Percentiles rank a stretch among this genome's conserved stretches.
These are phyloP conservation scores for Physcia stellaris DNA, from an alignment of 495 filamentous ascomycete species.

Conservation along the genomic window DNA sequence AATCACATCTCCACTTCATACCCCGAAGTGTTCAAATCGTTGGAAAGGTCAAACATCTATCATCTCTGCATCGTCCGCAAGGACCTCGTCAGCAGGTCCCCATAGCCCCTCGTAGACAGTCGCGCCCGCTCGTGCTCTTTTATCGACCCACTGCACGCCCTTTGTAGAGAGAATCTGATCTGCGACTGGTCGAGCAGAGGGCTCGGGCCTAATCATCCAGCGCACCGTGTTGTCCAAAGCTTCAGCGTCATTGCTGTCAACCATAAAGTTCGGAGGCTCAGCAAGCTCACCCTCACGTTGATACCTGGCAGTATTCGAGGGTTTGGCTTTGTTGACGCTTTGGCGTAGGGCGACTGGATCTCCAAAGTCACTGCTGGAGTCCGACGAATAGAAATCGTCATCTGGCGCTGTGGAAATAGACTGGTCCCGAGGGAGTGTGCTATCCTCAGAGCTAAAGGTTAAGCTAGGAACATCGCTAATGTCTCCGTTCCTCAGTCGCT, in stretches of 20 bases:
- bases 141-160: constrained; percentile 62
- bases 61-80: constrained; percentile 61
- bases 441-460: constrained; percentile 59
- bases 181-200: constrained; percentile 57
- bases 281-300: constrained; percentile 51
- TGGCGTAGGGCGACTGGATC: constrained; percentile 4
- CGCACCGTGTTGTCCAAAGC: constrained; percentile 74
- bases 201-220: constrained; percentile 74
- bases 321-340: constrained; percentile 12
- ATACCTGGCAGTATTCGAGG: constrained; percentile 15
- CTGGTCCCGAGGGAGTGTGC: constrained; percentile 51
- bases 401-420: constrained; percentile 44
- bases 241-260: constrained; percentile 46
- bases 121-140: constrained; percentile 65
- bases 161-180: constrained; percentile 53
- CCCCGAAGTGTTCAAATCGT: not conserved
- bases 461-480: constrained; percentile 74
- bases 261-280: constrained; percentile 77
- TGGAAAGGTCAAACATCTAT: constrained; percentile 51
- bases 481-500: constrained; percentile 72
- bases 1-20: not conserved
- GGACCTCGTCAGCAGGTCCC: constrained; percentile 66
- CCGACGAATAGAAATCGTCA: constrained; percentile 37
- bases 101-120: constrained; percentile 92
- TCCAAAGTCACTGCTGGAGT: constrained; percentile 32